Evolutionary conservation across 179 eudicot species (phyloP).

Genomic region (Carnegiea gigantea): DNA sequence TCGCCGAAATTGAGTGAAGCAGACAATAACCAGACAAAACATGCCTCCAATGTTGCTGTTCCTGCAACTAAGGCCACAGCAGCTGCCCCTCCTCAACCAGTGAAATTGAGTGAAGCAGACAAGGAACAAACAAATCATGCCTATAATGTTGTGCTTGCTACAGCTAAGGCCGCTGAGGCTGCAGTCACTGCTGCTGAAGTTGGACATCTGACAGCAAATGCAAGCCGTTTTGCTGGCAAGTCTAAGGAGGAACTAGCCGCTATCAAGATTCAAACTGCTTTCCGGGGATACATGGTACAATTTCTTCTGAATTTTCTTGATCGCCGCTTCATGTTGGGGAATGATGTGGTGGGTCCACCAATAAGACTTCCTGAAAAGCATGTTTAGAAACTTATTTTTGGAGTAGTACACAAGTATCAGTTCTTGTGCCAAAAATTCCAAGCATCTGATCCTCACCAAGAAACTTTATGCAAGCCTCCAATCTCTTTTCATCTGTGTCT

Average conservation of each 20-base stretch:
- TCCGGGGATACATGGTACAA: constrained; percentile 75
- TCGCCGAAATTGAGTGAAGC: constrained; percentile 26
- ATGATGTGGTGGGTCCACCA: background rate
- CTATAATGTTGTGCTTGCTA: constrained; percentile 46
- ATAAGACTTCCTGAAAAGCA: background rate
- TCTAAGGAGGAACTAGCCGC: constrained; percentile 68
- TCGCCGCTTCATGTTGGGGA: background rate
- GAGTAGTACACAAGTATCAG: too few relatives aligned
- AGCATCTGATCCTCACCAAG: too few relatives aligned
- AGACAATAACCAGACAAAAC: constrained; percentile 44
- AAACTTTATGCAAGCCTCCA: background rate
- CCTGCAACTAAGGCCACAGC: constrained; percentile 58
- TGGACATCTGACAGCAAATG: constrained; percentile 40
- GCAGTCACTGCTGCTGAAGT: constrained; percentile 54
- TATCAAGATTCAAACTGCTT: constrained; percentile 65
- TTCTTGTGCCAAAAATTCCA: too few relatives aligned
- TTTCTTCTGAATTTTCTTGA: background rate
- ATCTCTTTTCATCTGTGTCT: background rate
- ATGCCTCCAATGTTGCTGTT: constrained; percentile 50
- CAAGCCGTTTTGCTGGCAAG: constrained; percentile 38
- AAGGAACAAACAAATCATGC: constrained; percentile 58
- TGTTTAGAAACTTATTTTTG: background rate
- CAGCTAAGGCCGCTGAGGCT: constrained; percentile 56
- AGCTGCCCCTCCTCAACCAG: constrained; percentile 31
- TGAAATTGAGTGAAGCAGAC: constrained; percentile 21